Evolutionary conservation across 2,329 filamentous ascomycete species (phyloP).

Genomic region (Colletotrichum graminicola): DNA sequence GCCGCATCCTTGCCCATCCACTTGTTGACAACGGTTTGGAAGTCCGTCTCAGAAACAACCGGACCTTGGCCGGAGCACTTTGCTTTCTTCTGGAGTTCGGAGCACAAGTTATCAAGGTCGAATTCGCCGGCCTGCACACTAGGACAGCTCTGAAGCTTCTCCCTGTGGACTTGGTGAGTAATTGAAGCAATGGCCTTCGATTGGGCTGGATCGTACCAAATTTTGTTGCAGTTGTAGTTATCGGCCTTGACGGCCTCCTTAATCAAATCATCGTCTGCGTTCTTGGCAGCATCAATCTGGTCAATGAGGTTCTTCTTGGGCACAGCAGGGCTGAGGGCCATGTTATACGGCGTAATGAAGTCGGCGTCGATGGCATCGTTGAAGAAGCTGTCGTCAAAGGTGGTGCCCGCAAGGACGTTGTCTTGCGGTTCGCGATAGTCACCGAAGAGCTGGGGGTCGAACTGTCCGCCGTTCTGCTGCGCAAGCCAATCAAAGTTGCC

Average conservation of each 20-base stretch:
- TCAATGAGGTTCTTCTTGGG: conserved; percentile 79
- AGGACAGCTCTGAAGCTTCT: conserved; percentile 87
- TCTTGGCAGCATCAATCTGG: conserved; percentile 81
- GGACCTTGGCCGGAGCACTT: conserved; percentile 93
- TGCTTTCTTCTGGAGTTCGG: conserved; percentile 93
- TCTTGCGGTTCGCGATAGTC: conserved; percentile 93
- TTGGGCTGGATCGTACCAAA: conserved; percentile 76
- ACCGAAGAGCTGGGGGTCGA: conserved; percentile 91
- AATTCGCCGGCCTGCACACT: conserved; percentile 92
- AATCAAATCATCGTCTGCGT: conserved; percentile 75
- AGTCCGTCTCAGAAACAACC: conserved; percentile 89
- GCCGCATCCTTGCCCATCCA: conserved; percentile 64
- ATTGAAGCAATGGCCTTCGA: neutral
- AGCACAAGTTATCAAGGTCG: conserved; percentile 92
- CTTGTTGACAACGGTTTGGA: conserved; percentile 81
- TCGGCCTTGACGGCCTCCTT: conserved; percentile 52
- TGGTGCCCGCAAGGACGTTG: conserved; percentile 76
- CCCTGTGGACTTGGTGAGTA: conserved; percentile 72
- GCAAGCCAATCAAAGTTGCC: conserved; percentile 79
- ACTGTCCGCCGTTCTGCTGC: conserved; percentile 85
- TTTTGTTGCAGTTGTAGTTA: conserved; percentile 87
- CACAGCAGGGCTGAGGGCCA: conserved; percentile 59
- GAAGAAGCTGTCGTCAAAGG: conserved; percentile 78
- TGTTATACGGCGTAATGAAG: conserved; percentile 85
- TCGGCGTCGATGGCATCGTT: conserved; percentile 86